phyloP scores from a whole-genome alignment of 1,284 basidiomycete species.

The Tilletia setariae region DNA sequence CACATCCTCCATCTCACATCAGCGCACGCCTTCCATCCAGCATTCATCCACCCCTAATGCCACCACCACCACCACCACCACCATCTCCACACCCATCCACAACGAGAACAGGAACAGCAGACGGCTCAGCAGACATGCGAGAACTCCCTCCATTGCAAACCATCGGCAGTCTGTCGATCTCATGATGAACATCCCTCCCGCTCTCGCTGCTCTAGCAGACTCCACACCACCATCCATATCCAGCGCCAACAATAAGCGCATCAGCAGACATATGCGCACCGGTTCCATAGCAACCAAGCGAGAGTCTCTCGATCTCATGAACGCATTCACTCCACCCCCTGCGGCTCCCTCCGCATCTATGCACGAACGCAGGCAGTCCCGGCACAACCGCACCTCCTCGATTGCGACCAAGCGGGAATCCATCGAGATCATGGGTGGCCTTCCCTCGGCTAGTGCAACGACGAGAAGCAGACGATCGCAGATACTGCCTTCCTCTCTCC shows the following conservation, averaged over 20 bases:
- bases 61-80: slow-evolving; percentile 15
- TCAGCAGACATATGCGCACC: slow-evolving; percentile 30
- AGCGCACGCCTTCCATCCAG: background rate
- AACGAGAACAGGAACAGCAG: slow-evolving; percentile 15
- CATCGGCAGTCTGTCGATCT: slow-evolving; percentile 21
- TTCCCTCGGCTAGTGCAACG: background rate
- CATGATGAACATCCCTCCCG: slow-evolving; percentile 31
- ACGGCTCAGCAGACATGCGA: slow-evolving; percentile 9
- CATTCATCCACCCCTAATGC: background rate
- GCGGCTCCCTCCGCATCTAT: slow-evolving; percentile 18
- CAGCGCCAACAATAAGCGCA: slow-evolving; percentile 22
- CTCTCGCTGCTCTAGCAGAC: slow-evolving; percentile 21
- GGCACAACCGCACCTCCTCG: slow-evolving; percentile 40
- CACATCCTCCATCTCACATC: background rate
- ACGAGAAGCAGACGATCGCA: slow-evolving; percentile 30
- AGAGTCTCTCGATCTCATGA: slow-evolving; percentile 51
- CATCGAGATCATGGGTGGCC: slow-evolving; percentile 46
- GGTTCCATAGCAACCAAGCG: slow-evolving; percentile 39
- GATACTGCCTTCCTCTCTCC: slow-evolving; percentile 34
- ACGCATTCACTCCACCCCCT: slow-evolving; percentile 7
- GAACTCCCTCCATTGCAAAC: background rate
- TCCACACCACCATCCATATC: slow-evolving; percentile 18
- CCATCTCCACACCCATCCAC: slow-evolving; percentile 11
- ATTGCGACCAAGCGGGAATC: slow-evolving; percentile 44
- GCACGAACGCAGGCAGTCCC: slow-evolving; percentile 23